A percentile compares a stretch with the other conserved stretches of the same genome.
Conservation (phyloP, 1,284 basidiomycete genomes). For the Ganoderma lucidum region DNA sequence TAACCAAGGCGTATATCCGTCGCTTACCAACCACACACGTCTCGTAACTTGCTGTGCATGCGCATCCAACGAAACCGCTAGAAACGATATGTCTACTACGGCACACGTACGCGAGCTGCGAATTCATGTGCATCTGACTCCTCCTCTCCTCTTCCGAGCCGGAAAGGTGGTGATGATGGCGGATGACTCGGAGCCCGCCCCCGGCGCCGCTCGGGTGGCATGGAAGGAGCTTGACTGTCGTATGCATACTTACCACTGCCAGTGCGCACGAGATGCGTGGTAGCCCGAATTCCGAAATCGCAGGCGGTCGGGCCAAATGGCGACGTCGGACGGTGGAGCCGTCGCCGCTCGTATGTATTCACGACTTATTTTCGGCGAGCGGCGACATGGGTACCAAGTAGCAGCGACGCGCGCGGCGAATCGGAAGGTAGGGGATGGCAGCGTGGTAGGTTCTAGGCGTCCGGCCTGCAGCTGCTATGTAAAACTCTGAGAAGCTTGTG, state of each 20-base stretch:
- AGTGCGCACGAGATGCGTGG: background rate
- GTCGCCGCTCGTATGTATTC: background rate
- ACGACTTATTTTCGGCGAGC: background rate
- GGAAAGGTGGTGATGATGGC: background rate
- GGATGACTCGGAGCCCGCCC: background rate
- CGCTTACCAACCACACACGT: slow-evolving; percentile 3
- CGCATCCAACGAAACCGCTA: background rate
- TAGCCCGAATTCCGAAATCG: slow-evolving; percentile 10
- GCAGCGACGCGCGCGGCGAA: slow-evolving; percentile 4
- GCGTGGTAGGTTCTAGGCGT: background rate
- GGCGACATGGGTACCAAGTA: background rate
- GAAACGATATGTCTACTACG: background rate
- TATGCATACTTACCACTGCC: background rate
- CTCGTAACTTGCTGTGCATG: background rate
- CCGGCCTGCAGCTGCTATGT: background rate
- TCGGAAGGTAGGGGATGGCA: slow-evolving; percentile 6
- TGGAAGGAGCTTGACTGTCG: slow-evolving; percentile 1
- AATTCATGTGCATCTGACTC: slow-evolving; percentile 6
- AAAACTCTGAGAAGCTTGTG: background rate
- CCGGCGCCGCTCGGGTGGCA: slow-evolving; percentile 3
- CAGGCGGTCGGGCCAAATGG: background rate
- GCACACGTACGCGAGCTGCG: background rate
- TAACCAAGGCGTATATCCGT: background rate
- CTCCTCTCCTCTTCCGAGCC: background rate
- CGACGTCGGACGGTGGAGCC: background rate